Conservation (phyloP, 495 filamentous ascomycete genomes). For the Peziza echinospora region DNA sequence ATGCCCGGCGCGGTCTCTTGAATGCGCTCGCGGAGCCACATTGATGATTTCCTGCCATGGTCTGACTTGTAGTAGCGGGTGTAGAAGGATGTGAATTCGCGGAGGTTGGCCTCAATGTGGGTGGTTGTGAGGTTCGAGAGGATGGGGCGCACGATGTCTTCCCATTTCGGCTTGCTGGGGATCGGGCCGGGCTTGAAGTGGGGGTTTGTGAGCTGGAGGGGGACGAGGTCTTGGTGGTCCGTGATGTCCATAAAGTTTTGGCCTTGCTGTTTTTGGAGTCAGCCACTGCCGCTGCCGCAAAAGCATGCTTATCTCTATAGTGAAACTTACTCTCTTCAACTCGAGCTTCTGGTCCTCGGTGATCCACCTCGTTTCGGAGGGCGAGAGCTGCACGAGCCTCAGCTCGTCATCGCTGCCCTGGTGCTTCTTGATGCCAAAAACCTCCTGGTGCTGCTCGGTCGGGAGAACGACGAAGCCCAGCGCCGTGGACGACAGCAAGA, state of each 20-base stretch:
- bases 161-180: constrained; percentile 43
- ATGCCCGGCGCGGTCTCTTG: constrained; percentile 46
- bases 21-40: constrained; percentile 69
- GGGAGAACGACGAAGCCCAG: constrained; percentile 13
- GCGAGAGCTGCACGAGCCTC: constrained; percentile 69
- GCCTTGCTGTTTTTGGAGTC: constrained; percentile 36
- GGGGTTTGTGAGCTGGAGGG: constrained; percentile 13
- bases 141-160: constrained; percentile 44
- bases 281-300: neutral
- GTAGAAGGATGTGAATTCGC: constrained; percentile 58
- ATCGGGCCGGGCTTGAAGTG: constrained; percentile 29
- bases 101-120: constrained; percentile 57
- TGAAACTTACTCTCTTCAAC: constrained; percentile 47
- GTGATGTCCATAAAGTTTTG: constrained; percentile 93
- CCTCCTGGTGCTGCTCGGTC: constrained; percentile 3
- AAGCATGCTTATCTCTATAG: neutral
- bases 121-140: constrained; percentile 45
- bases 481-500: constrained; percentile 7
- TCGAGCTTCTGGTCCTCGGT: constrained; percentile 91
- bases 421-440: constrained; percentile 3
- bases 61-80: constrained; percentile 81
- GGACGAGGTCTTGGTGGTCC: constrained; percentile 37
- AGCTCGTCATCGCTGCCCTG: constrained; percentile 25
- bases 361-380: constrained; percentile 65
- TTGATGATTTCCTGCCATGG: constrained; percentile 66